Conservation (phyloP, 345 rosid species). For the Brassica cretica region DNA sequence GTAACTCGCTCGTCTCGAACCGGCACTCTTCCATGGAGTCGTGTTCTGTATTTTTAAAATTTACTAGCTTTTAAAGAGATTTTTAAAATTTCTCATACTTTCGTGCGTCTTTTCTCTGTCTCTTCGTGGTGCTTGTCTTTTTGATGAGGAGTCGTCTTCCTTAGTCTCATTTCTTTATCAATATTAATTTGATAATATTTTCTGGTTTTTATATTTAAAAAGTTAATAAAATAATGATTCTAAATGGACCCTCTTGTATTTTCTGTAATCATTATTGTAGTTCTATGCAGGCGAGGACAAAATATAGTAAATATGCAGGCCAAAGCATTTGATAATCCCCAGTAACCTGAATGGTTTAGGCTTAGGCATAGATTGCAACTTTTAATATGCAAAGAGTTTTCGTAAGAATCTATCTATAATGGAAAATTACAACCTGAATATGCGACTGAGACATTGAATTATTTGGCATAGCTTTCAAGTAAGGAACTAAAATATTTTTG, state of each 20-base stretch:
- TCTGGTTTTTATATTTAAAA: neutral
- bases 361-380: neutral
- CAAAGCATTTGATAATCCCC: slow-evolving; percentile 1
- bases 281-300: neutral
- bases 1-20: slow-evolving; percentile 81
- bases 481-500: neutral
- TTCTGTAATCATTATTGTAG: slow-evolving; percentile 7
- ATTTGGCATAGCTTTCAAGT: neutral
- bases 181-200: neutral
- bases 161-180: neutral
- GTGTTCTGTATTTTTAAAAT: neutral
- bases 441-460: neutral
- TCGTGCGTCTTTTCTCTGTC: neutral
- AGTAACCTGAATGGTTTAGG: neutral
- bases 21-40: slow-evolving; percentile 38
- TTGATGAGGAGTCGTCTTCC: neutral
- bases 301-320: neutral
- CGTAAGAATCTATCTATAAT: neutral
- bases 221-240: neutral
- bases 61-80: neutral
- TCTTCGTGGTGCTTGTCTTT: neutral
- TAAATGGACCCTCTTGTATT: neutral
- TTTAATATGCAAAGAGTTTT: neutral
- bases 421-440: neutral
- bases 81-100: neutral